Conservation (phyloP, 1,284 basidiomycete species). For the Tylopilus orsonianus region DNA sequence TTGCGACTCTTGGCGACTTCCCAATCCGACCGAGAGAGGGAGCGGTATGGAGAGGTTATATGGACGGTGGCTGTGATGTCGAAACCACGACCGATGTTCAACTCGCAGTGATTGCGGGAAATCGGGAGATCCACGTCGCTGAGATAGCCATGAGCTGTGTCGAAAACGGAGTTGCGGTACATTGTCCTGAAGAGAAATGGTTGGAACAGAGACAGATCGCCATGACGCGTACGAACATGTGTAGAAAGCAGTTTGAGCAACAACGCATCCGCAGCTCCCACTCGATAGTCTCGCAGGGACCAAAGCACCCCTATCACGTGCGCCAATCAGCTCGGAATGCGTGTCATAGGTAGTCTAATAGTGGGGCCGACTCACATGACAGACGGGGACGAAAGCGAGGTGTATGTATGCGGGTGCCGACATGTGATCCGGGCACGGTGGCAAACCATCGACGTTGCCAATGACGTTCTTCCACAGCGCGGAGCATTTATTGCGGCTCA, state of each 20-base stretch:
- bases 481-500: constrained; percentile 31
- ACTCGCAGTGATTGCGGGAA: background rate
- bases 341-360: background rate
- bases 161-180: too few relatives aligned
- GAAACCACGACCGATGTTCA: background rate
- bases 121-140: background rate
- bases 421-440: constrained; percentile 39
- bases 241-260: constrained; percentile 34
- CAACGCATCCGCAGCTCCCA: constrained; percentile 41
- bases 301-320: constrained; percentile 33
- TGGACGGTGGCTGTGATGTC: background rate
- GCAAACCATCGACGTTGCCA: constrained; percentile 32
- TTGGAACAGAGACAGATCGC: background rate
- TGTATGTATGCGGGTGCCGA: constrained; percentile 38
- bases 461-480: constrained; percentile 38
- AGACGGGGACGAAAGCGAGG: constrained; percentile 39
- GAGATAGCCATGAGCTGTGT: background rate
- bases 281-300: constrained; percentile 30
- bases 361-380: constrained; percentile 34
- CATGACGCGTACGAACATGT: constrained; percentile 8
- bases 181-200: constrained; percentile 7
- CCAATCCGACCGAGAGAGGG: constrained; percentile 8
- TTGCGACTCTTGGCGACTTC: background rate
- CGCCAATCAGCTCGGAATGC: background rate
- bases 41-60: accelerated